Evolutionary conservation across 768 basidiomycete species (phyloP).

Genomic region (Collybiopsis confluens): DNA sequence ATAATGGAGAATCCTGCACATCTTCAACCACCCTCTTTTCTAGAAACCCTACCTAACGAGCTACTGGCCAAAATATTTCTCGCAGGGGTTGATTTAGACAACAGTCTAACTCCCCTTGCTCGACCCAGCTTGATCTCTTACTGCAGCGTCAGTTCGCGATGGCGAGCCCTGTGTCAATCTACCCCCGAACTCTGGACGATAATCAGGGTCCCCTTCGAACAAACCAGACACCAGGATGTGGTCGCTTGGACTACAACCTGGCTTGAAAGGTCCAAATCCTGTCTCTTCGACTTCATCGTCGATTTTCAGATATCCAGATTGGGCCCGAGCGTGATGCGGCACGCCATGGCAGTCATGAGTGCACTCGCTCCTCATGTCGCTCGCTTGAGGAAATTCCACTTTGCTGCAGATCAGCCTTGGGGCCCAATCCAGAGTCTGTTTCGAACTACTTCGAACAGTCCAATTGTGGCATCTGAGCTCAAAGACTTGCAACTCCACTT

Average conservation of each 20-base stretch:
- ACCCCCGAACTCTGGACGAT: slow-evolving; percentile 1
- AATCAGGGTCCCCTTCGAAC: neutral
- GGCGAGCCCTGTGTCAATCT: neutral
- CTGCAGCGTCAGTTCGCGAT: slow-evolving; percentile 3
- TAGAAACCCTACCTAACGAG: neutral
- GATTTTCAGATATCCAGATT: neutral
- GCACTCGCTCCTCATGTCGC: neutral
- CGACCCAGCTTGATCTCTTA: neutral
- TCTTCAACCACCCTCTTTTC: too few species aligned
- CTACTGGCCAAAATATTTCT: slow-evolving; percentile 6
- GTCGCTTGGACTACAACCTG: neutral
- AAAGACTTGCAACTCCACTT: neutral
- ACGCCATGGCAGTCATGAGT: neutral
- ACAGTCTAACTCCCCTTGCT: neutral
- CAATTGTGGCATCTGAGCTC: neutral
- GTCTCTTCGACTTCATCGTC: slow-evolving; percentile 2
- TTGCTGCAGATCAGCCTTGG: neutral
- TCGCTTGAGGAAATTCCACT: neutral
- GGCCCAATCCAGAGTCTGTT: neutral
- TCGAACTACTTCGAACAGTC: neutral
- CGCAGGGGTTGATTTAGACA: neutral
- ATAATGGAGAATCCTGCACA: too few species aligned
- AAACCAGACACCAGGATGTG: neutral
- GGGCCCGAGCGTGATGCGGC: too few species aligned
- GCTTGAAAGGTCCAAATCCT: slow-evolving; percentile 5